Evolutionary conservation across 1,284 basidiomycete species (phyloP).

Genomic region (Inonotus hispidus): DNA sequence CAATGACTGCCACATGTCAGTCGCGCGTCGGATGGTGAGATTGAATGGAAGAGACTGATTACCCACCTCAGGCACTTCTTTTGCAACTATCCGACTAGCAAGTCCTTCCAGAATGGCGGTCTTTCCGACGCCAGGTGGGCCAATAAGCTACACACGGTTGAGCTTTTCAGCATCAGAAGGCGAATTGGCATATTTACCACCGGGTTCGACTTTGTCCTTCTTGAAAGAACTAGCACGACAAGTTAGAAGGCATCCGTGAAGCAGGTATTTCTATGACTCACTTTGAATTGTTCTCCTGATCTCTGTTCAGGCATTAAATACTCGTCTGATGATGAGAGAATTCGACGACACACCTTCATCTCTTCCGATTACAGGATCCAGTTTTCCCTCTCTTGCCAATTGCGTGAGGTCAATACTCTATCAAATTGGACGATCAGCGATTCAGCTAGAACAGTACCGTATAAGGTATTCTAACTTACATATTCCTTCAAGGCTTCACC

Average conservation of each 20-base stretch:
- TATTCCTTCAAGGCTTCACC: constrained; percentile 84
- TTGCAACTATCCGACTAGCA: constrained; percentile 82
- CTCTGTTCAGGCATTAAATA: constrained; percentile 41
- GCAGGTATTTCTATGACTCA: constrained; percentile 31
- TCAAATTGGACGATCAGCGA: background rate
- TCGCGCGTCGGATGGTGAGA: background rate
- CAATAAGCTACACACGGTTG: constrained; percentile 49
- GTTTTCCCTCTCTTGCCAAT: constrained; percentile 75
- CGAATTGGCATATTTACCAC: constrained; percentile 44
- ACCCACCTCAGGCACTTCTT: constrained; percentile 85
- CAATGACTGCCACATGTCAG: constrained; percentile 51
- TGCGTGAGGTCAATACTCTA: constrained; percentile 83
- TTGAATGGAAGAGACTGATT: background rate
- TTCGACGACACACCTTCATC: constrained; percentile 57
- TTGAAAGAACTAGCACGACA: constrained; percentile 53
- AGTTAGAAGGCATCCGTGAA: background rate
- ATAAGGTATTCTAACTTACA: constrained; percentile 37
- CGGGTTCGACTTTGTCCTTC: constrained; percentile 85
- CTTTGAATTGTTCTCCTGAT: constrained; percentile 89
- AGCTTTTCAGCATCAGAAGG: background rate
- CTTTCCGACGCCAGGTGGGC: constrained; percentile 83
- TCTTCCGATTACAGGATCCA: constrained; percentile 87
- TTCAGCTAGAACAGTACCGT: background rate
- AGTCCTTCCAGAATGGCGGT: constrained; percentile 92
- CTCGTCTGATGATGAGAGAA: background rate